phyloP scores from a whole-genome alignment of 2,329 filamentous ascomycete species.

The Fusarium circinatum region DNA sequence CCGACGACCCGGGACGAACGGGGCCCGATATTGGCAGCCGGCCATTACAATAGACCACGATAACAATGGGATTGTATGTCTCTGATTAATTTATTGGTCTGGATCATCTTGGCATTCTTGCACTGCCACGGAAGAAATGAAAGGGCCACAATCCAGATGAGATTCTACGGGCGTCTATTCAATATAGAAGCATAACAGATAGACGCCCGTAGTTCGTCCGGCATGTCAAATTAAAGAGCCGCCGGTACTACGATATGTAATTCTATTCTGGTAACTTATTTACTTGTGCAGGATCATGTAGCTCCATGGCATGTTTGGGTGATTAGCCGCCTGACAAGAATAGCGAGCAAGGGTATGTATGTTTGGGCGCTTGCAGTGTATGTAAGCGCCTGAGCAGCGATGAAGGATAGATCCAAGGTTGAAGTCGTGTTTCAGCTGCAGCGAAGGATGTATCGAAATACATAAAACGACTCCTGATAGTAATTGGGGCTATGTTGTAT shows the following conservation, averaged over 20 bases:
- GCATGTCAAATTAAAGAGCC: constrained; percentile 10
- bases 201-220: constrained; percentile 7
- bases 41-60: background rate
- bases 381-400: constrained; percentile 24
- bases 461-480: constrained; percentile 1
- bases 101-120: background rate
- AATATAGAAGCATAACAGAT: background rate
- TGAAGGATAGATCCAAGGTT: background rate
- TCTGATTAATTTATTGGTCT: constrained; percentile 12
- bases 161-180: constrained; percentile 6
- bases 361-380: constrained; percentile 26
- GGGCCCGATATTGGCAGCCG: background rate
- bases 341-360: constrained; percentile 9
- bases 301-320: background rate
- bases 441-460: background rate
- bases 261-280: constrained; percentile 17
- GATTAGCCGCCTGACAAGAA: constrained; percentile 19
- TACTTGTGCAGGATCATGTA: background rate
- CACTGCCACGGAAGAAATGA: constrained; percentile 20
- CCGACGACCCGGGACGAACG: constrained; percentile 12
- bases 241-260: background rate
- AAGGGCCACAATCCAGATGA: background rate
- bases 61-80: constrained; percentile 9
- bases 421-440: constrained; percentile 11
- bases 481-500: background rate